phyloP scores from a whole-genome alignment of 305 asterid genomes.

The Petunia hybrid region DNA sequence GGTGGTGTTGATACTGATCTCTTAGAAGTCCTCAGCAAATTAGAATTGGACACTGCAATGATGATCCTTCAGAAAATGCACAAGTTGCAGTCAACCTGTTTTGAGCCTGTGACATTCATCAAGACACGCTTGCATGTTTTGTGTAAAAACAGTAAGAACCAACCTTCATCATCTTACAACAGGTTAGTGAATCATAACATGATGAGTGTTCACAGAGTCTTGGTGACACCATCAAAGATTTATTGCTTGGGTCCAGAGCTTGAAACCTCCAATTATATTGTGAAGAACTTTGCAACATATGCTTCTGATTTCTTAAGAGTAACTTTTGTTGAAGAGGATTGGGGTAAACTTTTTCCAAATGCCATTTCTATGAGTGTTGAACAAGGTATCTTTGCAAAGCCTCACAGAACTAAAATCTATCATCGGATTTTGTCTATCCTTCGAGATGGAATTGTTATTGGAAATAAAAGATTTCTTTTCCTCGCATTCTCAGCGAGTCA shows the following conservation, averaged over 20 bases:
- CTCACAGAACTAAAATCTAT: conserved; percentile 65
- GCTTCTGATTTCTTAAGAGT: conserved; percentile 86
- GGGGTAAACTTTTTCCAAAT: conserved; percentile 69
- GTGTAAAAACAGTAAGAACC: conserved; percentile 39
- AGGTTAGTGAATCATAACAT: conserved; percentile 54
- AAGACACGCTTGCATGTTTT: conserved; percentile 41
- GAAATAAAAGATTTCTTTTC: conserved; percentile 73
- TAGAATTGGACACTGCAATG: conserved; percentile 57
- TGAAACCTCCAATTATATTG: conserved; percentile 84
- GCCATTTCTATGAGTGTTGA: conserved; percentile 58
- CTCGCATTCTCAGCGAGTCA: conserved; percentile 97
- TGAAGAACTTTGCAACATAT: conserved; percentile 70
- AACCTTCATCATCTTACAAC: conserved; percentile 44
- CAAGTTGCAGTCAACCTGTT: conserved; percentile 69
- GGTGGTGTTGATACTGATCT: conserved; percentile 62
- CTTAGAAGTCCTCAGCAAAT: conserved; percentile 56
- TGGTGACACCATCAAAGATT: conserved; percentile 79
- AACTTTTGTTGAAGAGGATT: conserved; percentile 96
- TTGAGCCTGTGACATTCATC: conserved; percentile 65
- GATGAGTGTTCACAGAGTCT: conserved; percentile 85
- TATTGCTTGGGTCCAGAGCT: conserved; percentile 95
- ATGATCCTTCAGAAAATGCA: conserved; percentile 72
- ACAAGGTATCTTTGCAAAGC: conserved; percentile 73
- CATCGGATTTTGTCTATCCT: conserved; percentile 67
- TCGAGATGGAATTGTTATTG: conserved; percentile 73